A percentile compares a stretch with the other conserved stretches of the same genome.
These are phyloP conservation scores for Phytophthora fragariae DNA, from an alignment of 352 stramenopile genomes.

Conservation along the genomic window DNA sequence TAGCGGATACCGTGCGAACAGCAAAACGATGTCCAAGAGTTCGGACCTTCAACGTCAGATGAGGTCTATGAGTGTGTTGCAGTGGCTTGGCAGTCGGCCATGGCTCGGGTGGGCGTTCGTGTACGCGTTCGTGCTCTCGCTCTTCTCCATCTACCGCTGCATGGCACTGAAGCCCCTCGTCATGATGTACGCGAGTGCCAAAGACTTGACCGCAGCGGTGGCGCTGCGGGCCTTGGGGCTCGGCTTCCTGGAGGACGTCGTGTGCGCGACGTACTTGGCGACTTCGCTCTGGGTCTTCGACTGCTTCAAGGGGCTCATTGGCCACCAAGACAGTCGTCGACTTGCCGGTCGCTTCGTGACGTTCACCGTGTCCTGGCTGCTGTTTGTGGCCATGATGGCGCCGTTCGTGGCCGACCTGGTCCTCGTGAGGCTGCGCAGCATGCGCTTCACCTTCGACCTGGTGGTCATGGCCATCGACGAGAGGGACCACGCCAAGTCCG, in stretches of 20 bases:
- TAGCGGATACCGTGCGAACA: neutral
- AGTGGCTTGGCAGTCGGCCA: neutral
- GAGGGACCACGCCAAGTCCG: constrained; percentile 32
- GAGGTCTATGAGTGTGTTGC: neutral
- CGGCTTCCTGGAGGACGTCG: constrained; percentile 52
- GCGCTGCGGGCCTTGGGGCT: constrained; percentile 31
- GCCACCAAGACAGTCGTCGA: neutral
- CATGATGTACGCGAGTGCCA: constrained; percentile 28
- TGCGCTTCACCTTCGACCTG: constrained; percentile 63
- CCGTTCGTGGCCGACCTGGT: constrained; percentile 49
- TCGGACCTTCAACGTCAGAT: neutral
- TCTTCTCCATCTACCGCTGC: constrained; percentile 42
- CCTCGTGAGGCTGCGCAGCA: constrained; percentile 41
- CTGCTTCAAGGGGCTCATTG: constrained; percentile 1
- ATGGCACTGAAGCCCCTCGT: constrained; percentile 32
- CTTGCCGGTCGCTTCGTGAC: constrained; percentile 10
- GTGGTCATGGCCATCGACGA: constrained; percentile 46
- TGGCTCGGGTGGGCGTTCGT: constrained; percentile 51
- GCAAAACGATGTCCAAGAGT: neutral
- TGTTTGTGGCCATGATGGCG: constrained; percentile 36
- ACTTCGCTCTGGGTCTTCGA: constrained; percentile 30
- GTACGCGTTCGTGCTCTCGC: constrained; percentile 31
- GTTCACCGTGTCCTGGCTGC: constrained; percentile 39
- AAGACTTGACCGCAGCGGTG: constrained; percentile 30
- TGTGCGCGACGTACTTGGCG: constrained; percentile 41